Percentiles rank a stretch among this genome's conserved stretches.
Conservation (phyloP, 345 rosid genomes). For the Ceriops tagal region DNA sequence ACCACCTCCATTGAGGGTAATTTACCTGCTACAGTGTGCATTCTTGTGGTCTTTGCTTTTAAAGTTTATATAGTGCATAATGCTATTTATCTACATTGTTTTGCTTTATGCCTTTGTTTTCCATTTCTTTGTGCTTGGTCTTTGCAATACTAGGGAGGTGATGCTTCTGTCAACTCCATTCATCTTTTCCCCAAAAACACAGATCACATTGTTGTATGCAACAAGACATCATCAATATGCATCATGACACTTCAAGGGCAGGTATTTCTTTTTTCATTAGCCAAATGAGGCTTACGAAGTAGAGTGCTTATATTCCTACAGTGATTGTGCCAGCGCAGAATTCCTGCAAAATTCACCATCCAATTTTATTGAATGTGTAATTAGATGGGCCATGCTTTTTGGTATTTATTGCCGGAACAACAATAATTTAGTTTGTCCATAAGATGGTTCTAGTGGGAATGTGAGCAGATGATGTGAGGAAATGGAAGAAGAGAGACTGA, state of each 20-base stretch:
- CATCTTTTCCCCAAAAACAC: slow-evolving; percentile 85
- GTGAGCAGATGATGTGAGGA: too few species aligned
- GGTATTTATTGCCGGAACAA: too few species aligned
- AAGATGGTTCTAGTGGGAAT: too few species aligned
- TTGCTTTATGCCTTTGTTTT: neutral
- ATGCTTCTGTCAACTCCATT: slow-evolving; percentile 97
- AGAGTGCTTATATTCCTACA: too few species aligned
- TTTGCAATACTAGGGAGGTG: slow-evolving; percentile 65
- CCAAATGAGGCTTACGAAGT: neutral
- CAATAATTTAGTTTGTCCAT: too few species aligned
- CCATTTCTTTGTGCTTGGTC: neutral
- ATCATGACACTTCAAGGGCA: slow-evolving; percentile 99
- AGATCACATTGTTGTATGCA: slow-evolving; percentile 88
- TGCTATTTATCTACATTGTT: neutral
- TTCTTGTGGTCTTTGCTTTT: slow-evolving; percentile 6
- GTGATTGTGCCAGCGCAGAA: too few species aligned
- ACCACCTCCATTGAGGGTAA: slow-evolving; percentile 90
- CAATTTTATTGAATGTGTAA: too few species aligned
- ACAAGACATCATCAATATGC: slow-evolving; percentile 83
- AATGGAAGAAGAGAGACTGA: too few species aligned
- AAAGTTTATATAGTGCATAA: neutral
- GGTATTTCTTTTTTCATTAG: slow-evolving; percentile 35
- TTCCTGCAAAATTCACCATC: too few species aligned
- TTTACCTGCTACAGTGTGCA: slow-evolving; percentile 7
- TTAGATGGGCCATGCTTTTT: too few species aligned